Evolutionary conservation across 768 basidiomycete species (phyloP).

Genomic region (Trametes sanguinea): DNA sequence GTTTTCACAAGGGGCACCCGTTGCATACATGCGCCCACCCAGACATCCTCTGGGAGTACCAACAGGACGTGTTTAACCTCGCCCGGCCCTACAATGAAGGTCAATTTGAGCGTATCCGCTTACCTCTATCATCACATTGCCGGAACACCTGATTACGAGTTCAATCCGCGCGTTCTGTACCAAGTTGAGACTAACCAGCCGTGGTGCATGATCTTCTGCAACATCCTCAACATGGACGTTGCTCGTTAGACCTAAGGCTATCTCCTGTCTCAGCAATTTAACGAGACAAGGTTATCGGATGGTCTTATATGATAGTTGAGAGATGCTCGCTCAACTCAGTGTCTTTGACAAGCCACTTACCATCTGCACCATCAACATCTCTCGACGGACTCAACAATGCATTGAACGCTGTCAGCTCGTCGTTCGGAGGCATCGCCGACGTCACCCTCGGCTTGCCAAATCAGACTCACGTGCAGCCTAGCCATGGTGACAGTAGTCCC

Average conservation of each 20-base stretch:
- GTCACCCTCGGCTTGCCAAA: constrained; percentile 50
- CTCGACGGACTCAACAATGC: constrained; percentile 24
- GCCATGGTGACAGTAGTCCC: constrained; percentile 41
- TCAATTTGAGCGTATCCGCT: no score
- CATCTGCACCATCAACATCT: constrained; percentile 52
- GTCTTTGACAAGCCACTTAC: constrained; percentile 35
- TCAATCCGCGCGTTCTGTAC: background rate
- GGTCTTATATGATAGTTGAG: constrained; percentile 55
- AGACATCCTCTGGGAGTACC: no score
- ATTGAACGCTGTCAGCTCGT: constrained; percentile 36
- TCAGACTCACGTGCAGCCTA: constrained; percentile 47
- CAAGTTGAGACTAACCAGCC: constrained; percentile 38
- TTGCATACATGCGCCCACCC: no score
- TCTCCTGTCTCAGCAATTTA: constrained; percentile 35
- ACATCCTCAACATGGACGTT: constrained; percentile 24
- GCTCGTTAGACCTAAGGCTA: no score
- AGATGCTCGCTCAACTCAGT: constrained; percentile 46
- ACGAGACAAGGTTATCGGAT: constrained; percentile 39
- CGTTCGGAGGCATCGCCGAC: constrained; percentile 42
- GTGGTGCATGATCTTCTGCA: constrained; percentile 46
- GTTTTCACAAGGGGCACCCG: no score
- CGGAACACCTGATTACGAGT: no score
- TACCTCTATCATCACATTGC: no score
- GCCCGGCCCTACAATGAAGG: no score
- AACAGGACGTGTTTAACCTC: no score